Conservation (phyloP, 805 yeast species). For the Candida michaelii region DNA sequence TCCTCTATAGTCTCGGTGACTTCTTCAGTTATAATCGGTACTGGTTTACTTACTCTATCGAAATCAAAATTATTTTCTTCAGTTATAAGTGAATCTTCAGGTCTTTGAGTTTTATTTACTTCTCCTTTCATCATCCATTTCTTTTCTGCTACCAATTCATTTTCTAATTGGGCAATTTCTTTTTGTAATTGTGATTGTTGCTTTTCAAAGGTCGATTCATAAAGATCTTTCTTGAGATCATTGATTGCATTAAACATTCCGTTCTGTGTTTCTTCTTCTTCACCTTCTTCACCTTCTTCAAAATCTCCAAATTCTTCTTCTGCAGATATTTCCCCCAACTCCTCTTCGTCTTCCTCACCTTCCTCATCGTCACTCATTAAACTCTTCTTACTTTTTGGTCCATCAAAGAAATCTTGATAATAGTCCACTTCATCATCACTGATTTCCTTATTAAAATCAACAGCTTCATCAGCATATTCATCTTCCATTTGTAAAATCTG, state of each 20-base stretch:
- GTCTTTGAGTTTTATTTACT: constrained; percentile 76
- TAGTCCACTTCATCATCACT: constrained; percentile 55
- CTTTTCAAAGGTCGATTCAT: constrained; percentile 72
- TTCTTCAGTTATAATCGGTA: constrained; percentile 90
- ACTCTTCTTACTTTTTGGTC: constrained; percentile 22
- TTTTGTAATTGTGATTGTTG: constrained; percentile 75
- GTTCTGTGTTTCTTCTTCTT: constrained; percentile 62
- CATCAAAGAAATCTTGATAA: constrained; percentile 67
- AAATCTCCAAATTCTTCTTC: constrained; percentile 38
- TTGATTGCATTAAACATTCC: constrained; percentile 45
- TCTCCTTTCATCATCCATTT: constrained; percentile 96
- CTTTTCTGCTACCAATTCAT: constrained; percentile 86
- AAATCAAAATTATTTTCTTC: constrained; percentile 74
- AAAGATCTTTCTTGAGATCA: constrained; percentile 61
- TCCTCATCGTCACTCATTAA: constrained; percentile 17
- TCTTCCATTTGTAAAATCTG: constrained; percentile 58
- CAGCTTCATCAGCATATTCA: constrained; percentile 35
- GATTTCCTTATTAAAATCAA: constrained; percentile 41
- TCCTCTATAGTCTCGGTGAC: constrained; percentile 86
- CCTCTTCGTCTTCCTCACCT: constrained; percentile 16
- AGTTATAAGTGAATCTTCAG: constrained; percentile 76
- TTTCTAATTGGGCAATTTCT: constrained; percentile 78
- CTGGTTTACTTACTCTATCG: constrained; percentile 93
- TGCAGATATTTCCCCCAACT: constrained; percentile 9
- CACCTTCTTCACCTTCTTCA: constrained; percentile 45